A percentile compares a stretch with the other conserved stretches of the same genome.
These are phyloP conservation scores for Aphanomyces invadans DNA, from an alignment of 352 stramenopile genomes.

Conservation along the genomic window DNA sequence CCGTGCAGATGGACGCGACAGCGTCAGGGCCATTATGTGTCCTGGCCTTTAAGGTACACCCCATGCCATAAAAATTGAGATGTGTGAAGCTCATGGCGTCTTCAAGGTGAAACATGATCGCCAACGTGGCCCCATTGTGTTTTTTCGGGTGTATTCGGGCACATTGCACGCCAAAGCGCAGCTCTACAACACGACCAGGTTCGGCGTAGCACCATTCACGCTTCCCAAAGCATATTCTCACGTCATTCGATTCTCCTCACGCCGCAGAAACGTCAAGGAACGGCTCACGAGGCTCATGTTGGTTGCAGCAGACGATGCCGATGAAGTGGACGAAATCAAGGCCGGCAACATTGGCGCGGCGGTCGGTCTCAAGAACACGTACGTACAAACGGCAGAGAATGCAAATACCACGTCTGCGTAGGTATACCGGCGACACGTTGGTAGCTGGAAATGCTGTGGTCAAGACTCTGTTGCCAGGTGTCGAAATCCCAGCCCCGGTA, in stretches of 20 bases:
- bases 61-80: conserved; percentile 20
- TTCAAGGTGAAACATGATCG: conserved; percentile 78
- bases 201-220: conserved; percentile 18
- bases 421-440: conserved; percentile 91
- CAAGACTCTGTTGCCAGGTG: conserved; percentile 42
- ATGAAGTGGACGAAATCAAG: conserved; percentile 76
- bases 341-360: conserved; percentile 89
- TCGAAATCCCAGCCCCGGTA: conserved; percentile 62
- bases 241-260: background rate
- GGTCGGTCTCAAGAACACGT: conserved; percentile 86
- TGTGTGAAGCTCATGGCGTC: too few species aligned
- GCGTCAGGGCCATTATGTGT: conserved; percentile 2
- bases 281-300: conserved; percentile 75
- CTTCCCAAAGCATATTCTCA: too few species aligned
- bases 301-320: conserved; percentile 82
- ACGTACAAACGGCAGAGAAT: too few species aligned
- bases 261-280: conserved; percentile 34
- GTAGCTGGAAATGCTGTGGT: conserved; percentile 55
- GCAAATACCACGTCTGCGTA: too few species aligned
- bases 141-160: conserved; percentile 92
- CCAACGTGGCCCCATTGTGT: conserved; percentile 75
- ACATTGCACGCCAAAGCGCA: conserved; percentile 71
- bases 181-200: conserved; percentile 65
- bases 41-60: conserved; percentile 22
- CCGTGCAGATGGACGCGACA: background rate